A percentile compares a stretch with the other conserved stretches of the same genome.
phyloP scores from a whole-genome alignment of 805 yeast genomes.

The Millerago galiae region DNA sequence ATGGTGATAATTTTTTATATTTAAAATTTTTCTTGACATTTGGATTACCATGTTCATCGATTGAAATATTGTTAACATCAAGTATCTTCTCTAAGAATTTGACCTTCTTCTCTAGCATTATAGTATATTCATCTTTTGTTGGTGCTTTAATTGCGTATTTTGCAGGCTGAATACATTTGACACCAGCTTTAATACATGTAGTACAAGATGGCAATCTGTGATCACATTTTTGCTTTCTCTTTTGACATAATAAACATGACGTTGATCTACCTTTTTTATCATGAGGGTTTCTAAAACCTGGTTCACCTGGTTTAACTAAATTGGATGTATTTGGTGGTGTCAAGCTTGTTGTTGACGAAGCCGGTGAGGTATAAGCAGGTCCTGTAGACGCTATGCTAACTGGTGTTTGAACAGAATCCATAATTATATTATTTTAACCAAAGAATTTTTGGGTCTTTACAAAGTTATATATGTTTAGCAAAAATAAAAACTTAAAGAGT shows the following conservation, averaged over 20 bases:
- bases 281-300: slow-evolving; percentile 17
- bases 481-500: background rate
- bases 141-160: slow-evolving; percentile 42
- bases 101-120: slow-evolving; percentile 48
- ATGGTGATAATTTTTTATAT: slow-evolving; percentile 34
- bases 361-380: slow-evolving; percentile 2
- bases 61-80: slow-evolving; percentile 25
- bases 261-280: slow-evolving; percentile 53
- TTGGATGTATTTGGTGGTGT: slow-evolving; percentile 1
- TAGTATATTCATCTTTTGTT: slow-evolving; percentile 50
- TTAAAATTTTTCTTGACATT: slow-evolving; percentile 27
- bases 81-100: slow-evolving; percentile 43
- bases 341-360: background rate
- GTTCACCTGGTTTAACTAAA: slow-evolving; percentile 6
- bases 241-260: slow-evolving; percentile 50
- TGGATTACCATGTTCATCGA: slow-evolving; percentile 22
- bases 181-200: slow-evolving; percentile 58
- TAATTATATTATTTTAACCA: background rate
- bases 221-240: slow-evolving; percentile 59
- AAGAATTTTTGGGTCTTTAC: background rate
- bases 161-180: slow-evolving; percentile 57
- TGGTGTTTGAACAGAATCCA: background rate
- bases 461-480: background rate
- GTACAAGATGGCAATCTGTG: slow-evolving; percentile 60
- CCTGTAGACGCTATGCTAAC: slow-evolving; percentile 1